These are phyloP conservation scores for Fusarium chaquense DNA, from an alignment of 2,329 filamentous ascomycete species.

Conservation along the genomic window DNA sequence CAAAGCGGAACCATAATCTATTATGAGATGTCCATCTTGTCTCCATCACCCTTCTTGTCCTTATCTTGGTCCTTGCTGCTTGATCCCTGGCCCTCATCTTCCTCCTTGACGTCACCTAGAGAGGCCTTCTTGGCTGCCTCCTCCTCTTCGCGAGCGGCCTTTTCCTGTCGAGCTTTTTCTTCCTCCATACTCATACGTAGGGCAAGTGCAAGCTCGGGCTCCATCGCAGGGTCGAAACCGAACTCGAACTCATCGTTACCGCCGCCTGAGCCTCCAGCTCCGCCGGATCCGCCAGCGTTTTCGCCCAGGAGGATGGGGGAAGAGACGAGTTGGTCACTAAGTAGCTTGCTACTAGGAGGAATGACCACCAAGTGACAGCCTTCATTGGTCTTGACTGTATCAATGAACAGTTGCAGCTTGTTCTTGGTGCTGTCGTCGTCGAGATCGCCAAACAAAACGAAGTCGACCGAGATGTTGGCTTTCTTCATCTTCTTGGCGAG, in stretches of 20 bases:
- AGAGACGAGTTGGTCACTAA: slow-evolving; percentile 90
- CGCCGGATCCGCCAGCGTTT: slow-evolving; percentile 68
- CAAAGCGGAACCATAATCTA: slow-evolving; percentile 50
- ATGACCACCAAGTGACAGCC: slow-evolving; percentile 93
- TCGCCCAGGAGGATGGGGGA: slow-evolving; percentile 92
- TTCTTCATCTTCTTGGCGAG: slow-evolving; percentile 99
- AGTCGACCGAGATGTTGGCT: slow-evolving; percentile 92
- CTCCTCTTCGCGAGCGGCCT: slow-evolving; percentile 81
- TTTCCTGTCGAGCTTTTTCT: slow-evolving; percentile 93
- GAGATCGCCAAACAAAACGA: slow-evolving; percentile 93
- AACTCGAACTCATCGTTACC: slow-evolving; percentile 77
- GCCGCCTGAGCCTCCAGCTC: slow-evolving; percentile 68
- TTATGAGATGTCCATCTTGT: slow-evolving; percentile 88
- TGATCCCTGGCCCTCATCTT: slow-evolving; percentile 68
- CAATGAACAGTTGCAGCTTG: slow-evolving; percentile 94
- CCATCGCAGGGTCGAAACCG: slow-evolving; percentile 89
- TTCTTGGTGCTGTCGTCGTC: slow-evolving; percentile 89
- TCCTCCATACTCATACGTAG: slow-evolving; percentile 98
- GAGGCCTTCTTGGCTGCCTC: slow-evolving; percentile 78
- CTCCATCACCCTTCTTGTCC: slow-evolving; percentile 74
- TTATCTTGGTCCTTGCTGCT: slow-evolving; percentile 80
- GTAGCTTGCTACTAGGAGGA: slow-evolving; percentile 88
- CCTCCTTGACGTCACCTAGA: slow-evolving; percentile 85
- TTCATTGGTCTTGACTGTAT: slow-evolving; percentile 90
- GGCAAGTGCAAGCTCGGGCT: slow-evolving; percentile 93